Conservation (phyloP, 495 filamentous ascomycete species). For the Hypoxylon fuscum region DNA sequence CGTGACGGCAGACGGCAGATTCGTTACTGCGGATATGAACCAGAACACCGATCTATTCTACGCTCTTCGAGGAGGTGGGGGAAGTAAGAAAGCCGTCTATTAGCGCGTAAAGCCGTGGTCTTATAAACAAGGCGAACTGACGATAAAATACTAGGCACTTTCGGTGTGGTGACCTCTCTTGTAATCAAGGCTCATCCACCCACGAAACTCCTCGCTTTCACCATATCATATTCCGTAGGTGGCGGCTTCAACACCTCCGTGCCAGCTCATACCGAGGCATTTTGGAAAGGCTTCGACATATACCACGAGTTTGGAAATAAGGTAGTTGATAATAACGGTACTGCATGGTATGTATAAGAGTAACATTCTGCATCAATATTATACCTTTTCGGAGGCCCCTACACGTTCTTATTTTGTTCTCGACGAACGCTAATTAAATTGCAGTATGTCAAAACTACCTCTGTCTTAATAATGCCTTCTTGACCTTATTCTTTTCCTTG, state of each 20-base stretch:
- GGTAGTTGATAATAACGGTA: constrained; percentile 40
- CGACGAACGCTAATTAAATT: constrained; percentile 10
- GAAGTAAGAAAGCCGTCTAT: constrained; percentile 45
- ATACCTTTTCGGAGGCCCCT: no score
- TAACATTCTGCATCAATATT: no score
- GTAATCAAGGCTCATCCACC: constrained; percentile 49
- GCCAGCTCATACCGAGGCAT: constrained; percentile 10
- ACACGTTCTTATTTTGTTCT: no score
- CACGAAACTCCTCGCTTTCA: constrained; percentile 37
- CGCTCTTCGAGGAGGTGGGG: constrained; percentile 68
- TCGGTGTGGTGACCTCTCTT: constrained; percentile 59
- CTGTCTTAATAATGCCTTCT: no score
- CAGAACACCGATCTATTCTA: constrained; percentile 68
- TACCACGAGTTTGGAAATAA: constrained; percentile 41
- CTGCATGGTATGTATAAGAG: constrained; percentile 37
- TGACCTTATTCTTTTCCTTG: background rate
- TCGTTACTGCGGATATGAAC: constrained; percentile 59
- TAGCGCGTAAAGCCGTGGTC: background rate
- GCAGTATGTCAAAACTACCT: constrained; percentile 33
- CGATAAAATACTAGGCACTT: constrained; percentile 48
- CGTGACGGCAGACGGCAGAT: constrained; percentile 64
- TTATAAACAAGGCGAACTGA: constrained; percentile 4
- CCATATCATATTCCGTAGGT: constrained; percentile 44
- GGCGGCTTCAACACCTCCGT: constrained; percentile 51
- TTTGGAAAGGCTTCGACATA: constrained; percentile 41